Evolutionary conservation across 257 asterid genomes (phyloP), one percentile per base, ranked within the genome.

Genomic region (Gentiana straminea): DNA sequence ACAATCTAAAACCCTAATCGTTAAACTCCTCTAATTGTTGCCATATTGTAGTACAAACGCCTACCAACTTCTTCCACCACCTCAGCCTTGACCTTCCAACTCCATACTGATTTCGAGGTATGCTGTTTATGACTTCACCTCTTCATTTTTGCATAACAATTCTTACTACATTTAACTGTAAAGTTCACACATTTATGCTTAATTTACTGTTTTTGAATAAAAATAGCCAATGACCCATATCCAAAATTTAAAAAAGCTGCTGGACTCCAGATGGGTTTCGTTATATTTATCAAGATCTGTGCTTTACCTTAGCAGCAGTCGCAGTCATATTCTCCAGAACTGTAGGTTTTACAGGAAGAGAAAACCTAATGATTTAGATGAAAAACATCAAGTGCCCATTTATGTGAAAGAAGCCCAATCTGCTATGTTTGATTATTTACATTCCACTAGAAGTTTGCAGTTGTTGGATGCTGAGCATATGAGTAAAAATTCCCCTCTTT

Each of bases 391-490:
- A 49, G 64, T 57, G 41, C 51, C 74, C 4, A 70, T 63, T 61
- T 52, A 43, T 3, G 78, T 70, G 8, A 74, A 64, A 55, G 82
- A 81, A 64, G 94, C 86, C 32, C 81, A 81, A 68, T 73, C 67
- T 70, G 95, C 81, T 69, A 66, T 86, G 64, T 47, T 74, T 13
- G 95, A 86, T 38, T 86, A 86, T 58, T 80, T 86, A 62, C 94
- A 86, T 70, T 75, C 59, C 53, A 83, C 94, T 51, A 77, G 95
- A 77, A 73, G 84, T 65, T 73, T 86, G 60, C 74, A 68, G 59
- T 77, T 83, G 51, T 54, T 68, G 59, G 94, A 84, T 72, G 95
- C 95, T 55, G 95, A 86, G 58, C 64, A 73, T 54, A 84, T 86
- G 80, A 81, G 86, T 62, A 76, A 71, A 67, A 79, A 86, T 59